Evolutionary conservation across 2,329 filamentous ascomycete genomes (phyloP).

Genomic region (Chaetomiaceae sp.): DNA sequence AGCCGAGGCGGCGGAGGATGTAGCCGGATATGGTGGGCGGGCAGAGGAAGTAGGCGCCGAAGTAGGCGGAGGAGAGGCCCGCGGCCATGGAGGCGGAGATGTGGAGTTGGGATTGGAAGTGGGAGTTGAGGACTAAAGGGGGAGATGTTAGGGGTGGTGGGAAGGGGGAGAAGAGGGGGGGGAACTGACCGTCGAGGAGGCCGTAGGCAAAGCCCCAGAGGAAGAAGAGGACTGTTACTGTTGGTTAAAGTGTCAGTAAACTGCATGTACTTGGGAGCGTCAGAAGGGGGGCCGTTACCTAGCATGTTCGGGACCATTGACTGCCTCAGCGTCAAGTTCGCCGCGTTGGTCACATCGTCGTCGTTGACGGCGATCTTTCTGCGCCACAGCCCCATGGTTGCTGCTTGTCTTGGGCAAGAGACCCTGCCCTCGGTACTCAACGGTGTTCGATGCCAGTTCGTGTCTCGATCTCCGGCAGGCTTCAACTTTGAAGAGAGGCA

Average conservation of each 20-base stretch:
- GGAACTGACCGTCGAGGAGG: constrained; percentile 30
- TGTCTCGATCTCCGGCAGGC: no score
- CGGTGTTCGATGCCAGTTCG: no score
- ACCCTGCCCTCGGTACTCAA: no score
- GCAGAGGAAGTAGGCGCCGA: constrained; percentile 41
- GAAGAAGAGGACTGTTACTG: constrained; percentile 35
- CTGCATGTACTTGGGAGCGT: background rate
- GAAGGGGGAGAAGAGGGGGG: background rate
- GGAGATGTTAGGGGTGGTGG: background rate
- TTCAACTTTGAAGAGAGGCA: no score
- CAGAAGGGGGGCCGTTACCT: constrained; percentile 13
- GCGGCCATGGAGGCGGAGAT: constrained; percentile 43
- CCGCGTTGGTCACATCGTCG: constrained; percentile 32
- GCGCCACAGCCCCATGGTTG: constrained; percentile 21
- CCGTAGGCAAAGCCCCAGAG: constrained; percentile 37
- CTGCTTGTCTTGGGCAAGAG: no score
- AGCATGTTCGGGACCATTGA: constrained; percentile 33
- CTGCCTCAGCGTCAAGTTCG: constrained; percentile 32
- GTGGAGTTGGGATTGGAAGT: constrained; percentile 44
- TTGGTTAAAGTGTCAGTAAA: background rate
- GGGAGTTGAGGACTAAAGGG: constrained; percentile 42
- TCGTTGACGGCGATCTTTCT: constrained; percentile 33
- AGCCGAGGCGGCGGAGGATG: constrained; percentile 61
- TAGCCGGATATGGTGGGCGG: constrained; percentile 39
- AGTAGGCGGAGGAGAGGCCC: constrained; percentile 49